Conservation (phyloP, 148 eudicot species). For the Fallopia convolvulus region DNA sequence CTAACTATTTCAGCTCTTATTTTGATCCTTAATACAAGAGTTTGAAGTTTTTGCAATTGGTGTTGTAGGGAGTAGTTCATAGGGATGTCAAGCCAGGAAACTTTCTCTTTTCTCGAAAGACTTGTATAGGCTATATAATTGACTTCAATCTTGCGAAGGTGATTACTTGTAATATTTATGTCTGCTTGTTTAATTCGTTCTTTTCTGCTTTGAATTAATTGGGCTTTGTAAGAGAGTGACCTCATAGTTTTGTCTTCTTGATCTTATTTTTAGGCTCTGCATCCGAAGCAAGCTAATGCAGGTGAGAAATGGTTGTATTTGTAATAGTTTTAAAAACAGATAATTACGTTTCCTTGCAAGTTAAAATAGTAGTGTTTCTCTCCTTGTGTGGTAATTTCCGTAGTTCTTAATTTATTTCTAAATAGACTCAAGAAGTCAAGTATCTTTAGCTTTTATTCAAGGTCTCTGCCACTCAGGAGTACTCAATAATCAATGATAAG, state of each 20-base stretch:
- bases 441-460: background rate
- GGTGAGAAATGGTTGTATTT: slow-evolving; percentile 31
- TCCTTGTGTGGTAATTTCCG: background rate
- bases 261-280: slow-evolving; percentile 52
- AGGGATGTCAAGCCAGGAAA: slow-evolving; percentile 98
- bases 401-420: background rate
- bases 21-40: background rate
- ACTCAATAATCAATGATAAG: background rate
- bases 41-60: background rate
- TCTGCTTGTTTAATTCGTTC: background rate
- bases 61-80: slow-evolving; percentile 74
- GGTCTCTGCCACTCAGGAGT: background rate
- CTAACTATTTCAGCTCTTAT: background rate
- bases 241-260: background rate
- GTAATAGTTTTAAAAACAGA: background rate
- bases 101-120: slow-evolving; percentile 69
- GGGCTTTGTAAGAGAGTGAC: background rate
- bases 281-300: slow-evolving; percentile 41
- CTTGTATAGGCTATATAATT: slow-evolving; percentile 62
- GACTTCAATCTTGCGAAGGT: slow-evolving; percentile 97
- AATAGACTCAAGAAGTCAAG: background rate
- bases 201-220: background rate
- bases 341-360: background rate
- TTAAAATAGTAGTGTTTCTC: background rate
- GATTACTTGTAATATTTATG: slow-evolving; percentile 1